Evolutionary conservation across 441 rosid genomes (phyloP), one percentile per base, ranked within the genome.

Genomic region (Sinapis alba): DNA sequence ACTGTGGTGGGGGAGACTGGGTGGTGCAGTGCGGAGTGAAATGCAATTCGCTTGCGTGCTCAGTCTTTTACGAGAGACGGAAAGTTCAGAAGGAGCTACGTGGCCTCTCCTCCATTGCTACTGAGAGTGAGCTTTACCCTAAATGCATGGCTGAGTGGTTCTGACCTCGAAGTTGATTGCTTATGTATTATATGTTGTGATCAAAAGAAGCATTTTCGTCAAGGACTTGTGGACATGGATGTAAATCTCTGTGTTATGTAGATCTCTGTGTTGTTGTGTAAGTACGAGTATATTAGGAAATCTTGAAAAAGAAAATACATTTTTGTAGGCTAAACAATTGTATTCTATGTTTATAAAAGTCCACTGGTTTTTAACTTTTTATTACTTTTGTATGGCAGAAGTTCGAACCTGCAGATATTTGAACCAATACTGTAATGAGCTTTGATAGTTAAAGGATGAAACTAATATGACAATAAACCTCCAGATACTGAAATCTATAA

Each of bases 1-100:
- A 96, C 15, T 96, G 99, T 83, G 97, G 99, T 65, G 99, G 99
- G 2, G 99, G 97, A 30, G 98, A 93, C 82, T 96, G 99, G 99
- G 68, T 96, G 51, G 69, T 93, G 82, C 92, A 91, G 65, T 81
- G 84, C 7, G 99, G 99, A 68, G 87, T 96, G 69, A 96, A 91
- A 79, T 96, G 99, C 84, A 84, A 77, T 43, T 93, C 97, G 0
- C 97, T 93, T 0, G 97, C 97, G 7, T 96, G 98, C 83, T 85
- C 97, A 0, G 98, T 96, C 28, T 91, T 96, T 80, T 96, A 84
- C 4, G 97, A 93, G 87, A 88, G 98, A 71, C 80, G 86, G 43
- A 96, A 91, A 81, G 97, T 91, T 81, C 98, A 93, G 88, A 96
- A 89, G 78, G 98, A 93, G 80, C 83, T 93, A 3, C 86, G 83